Evolutionary conservation across 768 basidiomycete genomes (phyloP), one percentile per base, ranked within the genome.

Genomic region (Psilocybe tampanensis): DNA sequence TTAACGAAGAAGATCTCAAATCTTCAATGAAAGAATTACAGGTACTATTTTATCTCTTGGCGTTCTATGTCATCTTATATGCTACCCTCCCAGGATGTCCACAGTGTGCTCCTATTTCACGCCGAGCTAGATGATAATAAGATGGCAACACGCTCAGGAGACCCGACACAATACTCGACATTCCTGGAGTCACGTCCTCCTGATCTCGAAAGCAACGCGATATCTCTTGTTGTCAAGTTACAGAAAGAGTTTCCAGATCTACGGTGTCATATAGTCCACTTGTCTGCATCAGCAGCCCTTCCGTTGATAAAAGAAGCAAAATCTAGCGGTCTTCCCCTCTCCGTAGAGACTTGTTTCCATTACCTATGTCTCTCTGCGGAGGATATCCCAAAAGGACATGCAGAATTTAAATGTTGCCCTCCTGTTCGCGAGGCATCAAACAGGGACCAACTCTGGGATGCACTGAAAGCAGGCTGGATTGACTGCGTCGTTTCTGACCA

Each of bases 311-410:
- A 84, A 41, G 77, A 82, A 45, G 94, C 95, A 3, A 86, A 80
- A 64, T 69, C 75, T 1, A 74, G 82, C 1, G 85, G 89, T 0
- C 72, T 85, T 32, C 86, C 87, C 8, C 75, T 99, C 50, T 94
- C 94, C 0, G 92, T 94, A 48, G 96, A 99, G 78, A 99, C 96
- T 0, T 98, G 95, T 72, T 98, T 96, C 74, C 96, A 99, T 72
- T 99, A 99, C 74, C 85, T 98, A 19, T 86, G 86, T 63, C 83
- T 97, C 8, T 76, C 82, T 39, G 81, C 94, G 0, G 82, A 86
- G 52, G 73, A 83, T 45, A 88, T 97, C 56, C 93, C 92, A 5
- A 69, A 81, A 55, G 89, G 89, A 9, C 83, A 74, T 21, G 88
- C 95, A 48, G 88, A 95, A 70, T 95, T 93, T 80, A 97, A 98